Conservation (phyloP, 257 asterid genomes). For the Solanum bulbocastanum region DNA sequence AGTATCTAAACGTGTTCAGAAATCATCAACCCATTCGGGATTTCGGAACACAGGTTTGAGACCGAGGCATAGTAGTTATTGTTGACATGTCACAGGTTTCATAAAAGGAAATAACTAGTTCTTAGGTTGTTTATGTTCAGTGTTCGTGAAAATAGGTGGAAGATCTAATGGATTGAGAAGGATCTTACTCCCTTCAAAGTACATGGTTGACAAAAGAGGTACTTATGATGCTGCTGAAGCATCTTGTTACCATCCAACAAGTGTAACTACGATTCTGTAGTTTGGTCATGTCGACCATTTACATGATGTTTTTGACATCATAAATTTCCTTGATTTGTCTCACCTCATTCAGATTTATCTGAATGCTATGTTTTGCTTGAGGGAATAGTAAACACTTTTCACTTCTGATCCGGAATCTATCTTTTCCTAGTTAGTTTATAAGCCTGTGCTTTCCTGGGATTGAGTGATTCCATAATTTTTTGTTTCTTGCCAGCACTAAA, state of each 20-base stretch:
- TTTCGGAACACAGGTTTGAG: not conserved
- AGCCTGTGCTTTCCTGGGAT: not conserved
- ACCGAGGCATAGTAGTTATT: not conserved
- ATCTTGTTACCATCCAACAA: not conserved
- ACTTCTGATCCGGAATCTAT: not conserved
- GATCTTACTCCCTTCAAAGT: not conserved
- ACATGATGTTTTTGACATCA: not conserved
- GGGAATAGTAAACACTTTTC: not conserved
- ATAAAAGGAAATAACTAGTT: not conserved
- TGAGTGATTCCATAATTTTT: not conserved
- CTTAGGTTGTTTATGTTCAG: not conserved
- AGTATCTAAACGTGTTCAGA: not conserved
- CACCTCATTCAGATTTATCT: not conserved
- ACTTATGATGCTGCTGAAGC: not conserved
- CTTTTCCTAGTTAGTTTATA: not conserved
- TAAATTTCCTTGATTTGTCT: not conserved
- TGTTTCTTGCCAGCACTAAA: not conserved
- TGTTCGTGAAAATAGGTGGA: not conserved
- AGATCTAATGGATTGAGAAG: not conserved
- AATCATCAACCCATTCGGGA: not conserved
- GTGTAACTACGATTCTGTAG: not conserved
- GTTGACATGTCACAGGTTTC: not conserved
- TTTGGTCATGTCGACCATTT: not conserved
- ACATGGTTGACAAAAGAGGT: not conserved
- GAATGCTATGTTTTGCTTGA: not conserved